phyloP scores from a whole-genome alignment of 306 rosid species.

The Glycine latifolia region DNA sequence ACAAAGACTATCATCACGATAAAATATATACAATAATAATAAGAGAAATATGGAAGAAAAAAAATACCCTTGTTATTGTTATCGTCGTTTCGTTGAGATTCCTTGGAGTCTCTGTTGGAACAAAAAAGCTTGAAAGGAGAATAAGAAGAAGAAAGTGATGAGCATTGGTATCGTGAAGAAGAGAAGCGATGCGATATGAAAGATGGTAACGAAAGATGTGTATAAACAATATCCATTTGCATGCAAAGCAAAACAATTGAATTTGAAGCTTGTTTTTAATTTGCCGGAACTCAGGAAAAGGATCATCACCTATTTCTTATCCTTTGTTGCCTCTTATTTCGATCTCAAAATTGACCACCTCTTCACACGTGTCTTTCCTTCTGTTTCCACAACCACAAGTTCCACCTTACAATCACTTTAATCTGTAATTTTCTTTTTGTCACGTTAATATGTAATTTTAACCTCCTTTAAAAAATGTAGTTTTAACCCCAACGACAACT shows the following conservation, averaged over 20 bases:
- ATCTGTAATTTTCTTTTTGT: no score
- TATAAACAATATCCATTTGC: constrained; percentile 63
- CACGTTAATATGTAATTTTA: no score
- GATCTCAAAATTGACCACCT: constrained; percentile 52
- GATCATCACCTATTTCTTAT: constrained; percentile 45
- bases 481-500: no score
- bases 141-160: constrained; percentile 26
- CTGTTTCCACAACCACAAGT: no score
- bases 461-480: no score
- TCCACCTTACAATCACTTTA: no score
- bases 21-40: no score
- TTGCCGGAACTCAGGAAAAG: background rate
- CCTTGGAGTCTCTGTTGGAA: constrained; percentile 45
- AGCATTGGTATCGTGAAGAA: constrained; percentile 35
- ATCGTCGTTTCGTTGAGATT: constrained; percentile 56
- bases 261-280: background rate
- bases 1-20: background rate
- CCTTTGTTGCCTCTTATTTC: constrained; percentile 31
- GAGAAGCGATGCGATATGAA: constrained; percentile 49
- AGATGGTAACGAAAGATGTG: constrained; percentile 49
- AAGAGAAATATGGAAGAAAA: no score
- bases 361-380: constrained; percentile 40
- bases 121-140: constrained; percentile 51
- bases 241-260: background rate
- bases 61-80: constrained; percentile 49